Evolutionary conservation across 1,284 basidiomycete species (phyloP).

Genomic region (Puccinia novopanici): DNA sequence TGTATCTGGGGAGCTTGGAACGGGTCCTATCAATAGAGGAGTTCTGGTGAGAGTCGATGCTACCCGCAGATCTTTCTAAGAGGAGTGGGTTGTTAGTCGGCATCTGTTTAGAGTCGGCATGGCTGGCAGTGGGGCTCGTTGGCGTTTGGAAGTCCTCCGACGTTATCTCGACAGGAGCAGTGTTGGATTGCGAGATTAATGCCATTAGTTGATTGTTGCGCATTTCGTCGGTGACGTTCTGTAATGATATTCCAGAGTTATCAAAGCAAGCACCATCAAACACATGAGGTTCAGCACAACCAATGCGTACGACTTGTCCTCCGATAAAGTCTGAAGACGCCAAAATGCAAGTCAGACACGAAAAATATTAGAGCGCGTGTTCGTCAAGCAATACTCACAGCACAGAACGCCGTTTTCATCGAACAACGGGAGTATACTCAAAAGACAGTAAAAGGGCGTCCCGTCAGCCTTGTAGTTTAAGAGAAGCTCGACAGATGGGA

Average conservation of each 20-base stretch:
- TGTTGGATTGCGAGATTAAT: slow-evolving; percentile 17
- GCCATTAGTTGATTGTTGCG: slow-evolving; percentile 13
- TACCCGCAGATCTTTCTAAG: neutral
- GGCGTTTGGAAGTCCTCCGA: neutral
- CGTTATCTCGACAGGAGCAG: neutral
- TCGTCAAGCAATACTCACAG: slow-evolving; percentile 52
- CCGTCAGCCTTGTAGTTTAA: slow-evolving; percentile 56
- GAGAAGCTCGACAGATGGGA: slow-evolving; percentile 53
- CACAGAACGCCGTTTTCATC: slow-evolving; percentile 53
- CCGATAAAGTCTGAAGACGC: slow-evolving; percentile 31
- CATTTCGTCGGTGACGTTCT: slow-evolving; percentile 46
- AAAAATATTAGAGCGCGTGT: neutral
- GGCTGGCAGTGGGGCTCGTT: neutral
- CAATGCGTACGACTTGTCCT: slow-evolving; percentile 36
- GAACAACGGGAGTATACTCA: slow-evolving; percentile 56
- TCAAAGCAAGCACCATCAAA: neutral
- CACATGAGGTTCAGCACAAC: neutral
- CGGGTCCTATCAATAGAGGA: neutral
- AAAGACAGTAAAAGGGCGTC: slow-evolving; percentile 55
- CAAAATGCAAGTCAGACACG: neutral
- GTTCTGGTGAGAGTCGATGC: neutral
- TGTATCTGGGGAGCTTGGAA: neutral
- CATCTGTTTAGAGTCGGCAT: neutral
- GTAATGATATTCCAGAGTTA: neutral
- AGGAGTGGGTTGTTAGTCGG: neutral